Evolutionary conservation across 108 stramenopile species (phyloP), one percentile per base, ranked within the genome.

Genomic region (Fragilariopsis cylindrus): DNA sequence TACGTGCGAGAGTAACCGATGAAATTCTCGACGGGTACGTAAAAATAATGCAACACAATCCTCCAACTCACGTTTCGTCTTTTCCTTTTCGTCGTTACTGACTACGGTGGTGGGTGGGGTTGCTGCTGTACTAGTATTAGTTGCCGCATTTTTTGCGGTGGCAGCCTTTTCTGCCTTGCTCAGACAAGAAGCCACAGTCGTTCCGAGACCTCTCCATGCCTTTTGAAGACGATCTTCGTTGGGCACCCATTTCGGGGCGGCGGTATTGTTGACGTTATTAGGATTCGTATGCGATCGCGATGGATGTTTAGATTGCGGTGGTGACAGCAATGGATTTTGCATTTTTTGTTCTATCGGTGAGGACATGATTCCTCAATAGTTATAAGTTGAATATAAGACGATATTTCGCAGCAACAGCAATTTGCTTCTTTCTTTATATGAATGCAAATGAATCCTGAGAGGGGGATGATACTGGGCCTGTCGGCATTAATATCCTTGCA

Each of bases 31-130:
- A 3, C 81, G 65, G 39, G 56, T 57, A 15, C 65, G 54, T 41
- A 85, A 55, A 70, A 84, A 85, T 11, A 56, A 15, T 3, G 76
- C 69, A 40, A 79, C 78, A 50, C 60, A 41, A 9, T 79, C 77
- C 49, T 82, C 74, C 64, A 85, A 62, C 57, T 82, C 43, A 15
- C 62, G 77, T 57, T 76, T 79, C 45, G 30, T 48, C 42, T 58
- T 57, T 50, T 67, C 65, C 57, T 43, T 58, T 8, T 66, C 11
- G 13, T 65, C 71, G 30, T 30, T 30, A 2, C 30, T 30, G 30
- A 30, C 30, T 30, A 30, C 30, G 30, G 30, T 46, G 53, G 69
- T 40, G 64, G 21, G 21, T 1, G 21, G 21, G 21, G 30, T 30
- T 44, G 9, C 65, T 44, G 11, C 46, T 43, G 42, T 3, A 16